Evolutionary conservation across 2,329 filamentous ascomycete genomes (phyloP).

Genomic region (Aureobasidium sp.): DNA sequence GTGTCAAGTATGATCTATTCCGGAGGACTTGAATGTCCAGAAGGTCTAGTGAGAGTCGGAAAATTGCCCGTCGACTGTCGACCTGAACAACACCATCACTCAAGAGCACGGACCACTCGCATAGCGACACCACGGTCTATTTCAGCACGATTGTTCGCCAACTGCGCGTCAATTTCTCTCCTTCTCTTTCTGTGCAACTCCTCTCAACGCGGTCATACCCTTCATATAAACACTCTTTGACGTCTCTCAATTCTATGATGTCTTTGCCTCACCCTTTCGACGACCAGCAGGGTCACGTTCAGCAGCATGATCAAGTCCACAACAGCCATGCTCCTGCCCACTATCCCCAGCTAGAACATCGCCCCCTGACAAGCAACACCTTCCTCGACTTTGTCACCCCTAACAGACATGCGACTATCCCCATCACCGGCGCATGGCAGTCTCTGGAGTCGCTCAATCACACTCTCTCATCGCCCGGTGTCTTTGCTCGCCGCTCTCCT

Average conservation of each 20-base stretch:
- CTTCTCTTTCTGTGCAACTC: neutral
- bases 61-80: neutral
- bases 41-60: neutral
- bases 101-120: neutral
- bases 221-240: too few relatives aligned
- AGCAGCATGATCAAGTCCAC: neutral
- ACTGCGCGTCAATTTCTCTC: neutral
- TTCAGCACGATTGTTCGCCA: too few relatives aligned
- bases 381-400: neutral
- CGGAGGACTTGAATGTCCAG: neutral
- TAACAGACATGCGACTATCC: neutral
- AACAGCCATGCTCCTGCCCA: neutral
- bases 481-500: neutral
- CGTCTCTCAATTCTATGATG: neutral
- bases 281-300: neutral
- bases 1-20: too few relatives aligned
- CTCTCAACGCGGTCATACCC: neutral
- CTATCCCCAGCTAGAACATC: neutral
- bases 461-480: neutral
- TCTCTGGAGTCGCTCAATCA: neutral
- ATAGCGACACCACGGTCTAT: neutral
- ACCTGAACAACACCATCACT: neutral
- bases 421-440: neutral
- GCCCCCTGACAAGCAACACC: neutral
- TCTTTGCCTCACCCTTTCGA: neutral